Evolutionary conservation across 2,329 filamentous ascomycete species (phyloP), one percentile per base, ranked within the genome.

Genomic region (Alternaria incomplexa): DNA sequence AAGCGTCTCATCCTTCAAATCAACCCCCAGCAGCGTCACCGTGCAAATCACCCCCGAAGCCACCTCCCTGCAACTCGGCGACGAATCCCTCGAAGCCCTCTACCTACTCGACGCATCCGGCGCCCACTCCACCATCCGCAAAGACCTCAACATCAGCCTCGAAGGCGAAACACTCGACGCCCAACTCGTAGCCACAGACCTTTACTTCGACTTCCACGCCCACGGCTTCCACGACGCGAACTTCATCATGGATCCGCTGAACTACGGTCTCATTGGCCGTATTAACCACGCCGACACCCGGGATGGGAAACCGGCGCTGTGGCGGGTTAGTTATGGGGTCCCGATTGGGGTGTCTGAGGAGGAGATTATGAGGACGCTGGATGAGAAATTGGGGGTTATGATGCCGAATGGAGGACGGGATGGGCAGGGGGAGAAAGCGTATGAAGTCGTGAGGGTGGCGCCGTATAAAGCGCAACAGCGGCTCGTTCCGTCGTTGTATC

Each of bases 401-500:
- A 51, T 81, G 6, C 79, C 79, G 6, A 17, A 60, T 2, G 69
- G 70, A 23, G 22, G 68, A 6, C 74, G 63, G 1, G 65, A 71
- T 1, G 63, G 71, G 8, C 11, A 69, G 1, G 69, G 56, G 8
- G 67, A 62, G 0, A 63, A 61, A 4, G 58, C 4, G 1, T 82
- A 79, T 51, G 64, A 76, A 15, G 68, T 83, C 3, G 67, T 76
- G 28, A 65, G 77, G 17, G 67, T 80, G 12, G 80, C 80, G 17
- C 75, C 80, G 8, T 83, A 82, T 58, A 80, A 79, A 56, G 80
- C 80, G 23, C 81, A 82, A 62, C 81, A 82, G 64, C 68, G 79
- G 0, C 79, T 77, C 43, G 79, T 74, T 3, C 58, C 71, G 1
- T 71, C 66, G 6, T 72, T 82, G 26, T 75, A 63, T 44, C 47